Base-by-base conservation (phyloP, 2,329 filamentous ascomycete genomes). In the Xylaria sp. region DNA sequence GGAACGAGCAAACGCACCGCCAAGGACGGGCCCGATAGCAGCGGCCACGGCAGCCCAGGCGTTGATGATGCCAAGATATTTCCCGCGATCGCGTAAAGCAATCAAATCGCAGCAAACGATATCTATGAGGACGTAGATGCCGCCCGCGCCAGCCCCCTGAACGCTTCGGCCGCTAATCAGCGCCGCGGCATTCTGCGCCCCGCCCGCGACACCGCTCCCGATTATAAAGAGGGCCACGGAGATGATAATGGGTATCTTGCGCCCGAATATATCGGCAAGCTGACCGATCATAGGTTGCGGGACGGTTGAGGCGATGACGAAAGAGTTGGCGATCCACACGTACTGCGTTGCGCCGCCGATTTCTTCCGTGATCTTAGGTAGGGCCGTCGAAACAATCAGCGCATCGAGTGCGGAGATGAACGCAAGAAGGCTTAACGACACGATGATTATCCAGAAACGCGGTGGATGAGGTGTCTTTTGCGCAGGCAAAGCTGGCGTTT, bases 251-350 rank as follows among this genome's bases (percentile, higher is more conserved):
- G 74, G 60, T 52, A 66, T 75, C 38, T 77, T 74, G 2, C 81
- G 72, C 2, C 82, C 81, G 63, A 78, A 83, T 19, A 83, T 75
- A 56, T 82, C 75, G 3, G 76, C 72, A 0, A 79, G 55, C 63
- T 82, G 79, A 4, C 79, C 79, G 54, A 76, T 79, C 0, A 81
- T 57, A 0, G 80, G 80, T 53, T 80, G 79, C 23, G 80, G 72
- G 4, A 76, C 76, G 0, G 78, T 75, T 62, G 60, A 70, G 29
- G 60, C 47, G 4, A 67, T 25, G 33, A 65, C 23, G 29, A 35
- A 35, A 3, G 31, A 35, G 31, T 35, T 35, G 31, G 31, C 31
- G 9, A 35, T 35, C 31, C 31, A 35, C 4, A 35, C 31, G 9
- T 5, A 35, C 9, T 35, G 4, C 9, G 4, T 11, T 3, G 31